Base-by-base conservation (phyloP, 768 basidiomycete species). In the Boletus eberwhitei region DNA sequence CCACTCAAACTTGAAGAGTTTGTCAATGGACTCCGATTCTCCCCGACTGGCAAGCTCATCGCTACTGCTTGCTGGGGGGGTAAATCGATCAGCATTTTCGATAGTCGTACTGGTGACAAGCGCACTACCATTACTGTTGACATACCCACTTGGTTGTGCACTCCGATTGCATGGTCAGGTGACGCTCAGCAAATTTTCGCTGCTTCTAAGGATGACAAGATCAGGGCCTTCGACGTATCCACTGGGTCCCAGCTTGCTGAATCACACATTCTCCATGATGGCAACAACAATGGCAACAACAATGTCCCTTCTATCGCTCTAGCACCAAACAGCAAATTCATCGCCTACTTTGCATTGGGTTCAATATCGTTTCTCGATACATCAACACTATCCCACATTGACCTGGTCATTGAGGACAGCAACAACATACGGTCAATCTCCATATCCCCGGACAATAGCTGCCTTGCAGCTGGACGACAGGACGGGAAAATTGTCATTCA, bases 61-160 rank as follows among this genome's bases (percentile, higher is more conserved):
- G 26, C 42, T 6, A 31, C 17, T 9, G 29, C 43, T 0, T n/a
- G 26, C 12, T 1, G 11, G 5, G 2, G 9, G 31, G 31, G 31
- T 6, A 12, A 3, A 12, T 7, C 43, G 0, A 31, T 44, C n/a
- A 1, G 6, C 12, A 44, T 44, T 13, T 29, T 44, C n/a, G 43
- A 44, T 12, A 44, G 26, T 13, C 11, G 1, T 5, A 29, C 12
- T 1, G 17, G 42, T 4, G 6, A 12, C 5, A 6, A 13, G 3
- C 11, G 12, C 17, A 4, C 12, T 6, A 11, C 26, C 2, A 44
- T 26, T 1, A 2, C 5, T 26, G 6, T 26, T 1, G 5, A 5
- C 26, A 4, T 12, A 6, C 26, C 26, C 1, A 0, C 0, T 0
- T 7, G 9, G 17, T 1, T 6, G 9, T 1, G 8, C 26, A 44